A percentile compares a stretch with the other conserved stretches of the same genome.
Conservation (phyloP, 2,329 filamentous ascomycete genomes). For the Ascomycota sp. region DNA sequence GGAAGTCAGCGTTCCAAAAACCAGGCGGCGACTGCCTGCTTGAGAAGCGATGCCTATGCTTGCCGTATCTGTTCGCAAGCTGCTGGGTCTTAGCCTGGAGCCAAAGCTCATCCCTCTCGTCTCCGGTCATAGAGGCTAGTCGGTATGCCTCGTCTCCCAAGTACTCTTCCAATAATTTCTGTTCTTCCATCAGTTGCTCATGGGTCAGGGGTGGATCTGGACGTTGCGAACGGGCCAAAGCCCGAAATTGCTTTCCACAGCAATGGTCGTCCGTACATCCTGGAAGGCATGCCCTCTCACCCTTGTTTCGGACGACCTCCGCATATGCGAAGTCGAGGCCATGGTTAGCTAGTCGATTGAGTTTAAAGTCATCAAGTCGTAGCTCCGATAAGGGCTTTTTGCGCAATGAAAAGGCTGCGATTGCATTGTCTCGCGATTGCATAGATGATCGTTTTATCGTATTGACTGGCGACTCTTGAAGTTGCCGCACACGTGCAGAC, state of each 20-base stretch:
- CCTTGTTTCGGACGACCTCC: conserved; percentile 49
- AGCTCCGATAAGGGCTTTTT: conserved; percentile 33
- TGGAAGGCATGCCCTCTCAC: conserved; percentile 44
- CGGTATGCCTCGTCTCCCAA: conserved; percentile 37
- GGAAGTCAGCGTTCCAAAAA: conserved; percentile 81
- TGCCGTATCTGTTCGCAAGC: conserved; percentile 53
- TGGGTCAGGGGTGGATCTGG: conserved; percentile 15
- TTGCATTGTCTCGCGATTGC: conserved; percentile 1
- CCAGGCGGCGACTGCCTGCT: conserved; percentile 56
- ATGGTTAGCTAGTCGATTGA: conserved; percentile 52
- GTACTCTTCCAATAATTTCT: conserved; percentile 30
- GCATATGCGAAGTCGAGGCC: conserved; percentile 50
- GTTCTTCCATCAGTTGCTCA: conserved; percentile 18
- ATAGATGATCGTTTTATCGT: not conserved
- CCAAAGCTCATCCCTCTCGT: conserved; percentile 44
- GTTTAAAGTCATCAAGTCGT: conserved; percentile 51
- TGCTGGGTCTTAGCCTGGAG: conserved; percentile 53
- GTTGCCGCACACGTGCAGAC: not conserved
- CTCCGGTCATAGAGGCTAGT: conserved; percentile 30
- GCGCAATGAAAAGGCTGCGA: conserved; percentile 24
- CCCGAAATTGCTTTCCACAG: conserved; percentile 48
- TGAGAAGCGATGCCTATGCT: conserved; percentile 52
- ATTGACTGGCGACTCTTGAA: no score
- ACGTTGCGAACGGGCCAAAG: conserved; percentile 35
- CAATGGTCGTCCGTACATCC: conserved; percentile 58